A percentile compares a stretch with the other conserved stretches of the same genome.
Conservation (phyloP, 2,329 filamentous ascomycete species). For the Diatrype stigma region DNA sequence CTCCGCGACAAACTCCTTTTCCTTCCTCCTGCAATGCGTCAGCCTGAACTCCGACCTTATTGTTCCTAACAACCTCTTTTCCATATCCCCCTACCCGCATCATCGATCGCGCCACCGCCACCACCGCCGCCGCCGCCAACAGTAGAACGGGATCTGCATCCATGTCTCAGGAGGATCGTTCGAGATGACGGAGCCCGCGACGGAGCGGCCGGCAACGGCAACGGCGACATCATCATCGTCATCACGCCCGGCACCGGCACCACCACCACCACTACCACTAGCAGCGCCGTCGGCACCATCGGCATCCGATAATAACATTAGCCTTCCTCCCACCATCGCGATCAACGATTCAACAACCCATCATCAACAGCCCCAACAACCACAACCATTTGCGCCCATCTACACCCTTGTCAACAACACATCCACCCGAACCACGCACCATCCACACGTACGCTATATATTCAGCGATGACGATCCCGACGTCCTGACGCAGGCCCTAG, state of each 20-base stretch:
- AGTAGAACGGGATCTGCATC: slow-evolving; percentile 11
- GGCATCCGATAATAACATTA: not conserved
- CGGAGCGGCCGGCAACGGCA: slow-evolving; percentile 7
- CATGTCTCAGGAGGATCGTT: slow-evolving; percentile 17
- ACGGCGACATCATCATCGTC: not conserved
- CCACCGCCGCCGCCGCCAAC: not conserved
- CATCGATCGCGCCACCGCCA: slow-evolving; percentile 1
- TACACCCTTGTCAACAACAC: slow-evolving; percentile 81
- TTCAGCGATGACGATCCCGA: slow-evolving; percentile 89
- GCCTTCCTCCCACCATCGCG: slow-evolving; percentile 4
- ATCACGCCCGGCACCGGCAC: no score
- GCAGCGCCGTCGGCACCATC: not conserved
- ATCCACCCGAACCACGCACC: slow-evolving; percentile 68
- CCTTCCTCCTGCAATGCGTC: slow-evolving; percentile 17
- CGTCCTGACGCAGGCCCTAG: slow-evolving; percentile 64
- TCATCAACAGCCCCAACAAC: slow-evolving; percentile 13
- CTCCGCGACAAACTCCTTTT: slow-evolving; percentile 6
- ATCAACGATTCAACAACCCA: slow-evolving; percentile 13
- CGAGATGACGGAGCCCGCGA: slow-evolving; percentile 24
- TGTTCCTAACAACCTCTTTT: slow-evolving; percentile 5
- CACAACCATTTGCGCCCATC: slow-evolving; percentile 64
- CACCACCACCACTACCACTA: not conserved
- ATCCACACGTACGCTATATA: slow-evolving; percentile 86
- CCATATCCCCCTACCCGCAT: not conserved
- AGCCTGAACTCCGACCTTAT: slow-evolving; percentile 14